Evolutionary conservation across 164 flowering plant genomes (phyloP), one percentile per base, ranked within the genome.

Genomic region (Vitis riparia): DNA sequence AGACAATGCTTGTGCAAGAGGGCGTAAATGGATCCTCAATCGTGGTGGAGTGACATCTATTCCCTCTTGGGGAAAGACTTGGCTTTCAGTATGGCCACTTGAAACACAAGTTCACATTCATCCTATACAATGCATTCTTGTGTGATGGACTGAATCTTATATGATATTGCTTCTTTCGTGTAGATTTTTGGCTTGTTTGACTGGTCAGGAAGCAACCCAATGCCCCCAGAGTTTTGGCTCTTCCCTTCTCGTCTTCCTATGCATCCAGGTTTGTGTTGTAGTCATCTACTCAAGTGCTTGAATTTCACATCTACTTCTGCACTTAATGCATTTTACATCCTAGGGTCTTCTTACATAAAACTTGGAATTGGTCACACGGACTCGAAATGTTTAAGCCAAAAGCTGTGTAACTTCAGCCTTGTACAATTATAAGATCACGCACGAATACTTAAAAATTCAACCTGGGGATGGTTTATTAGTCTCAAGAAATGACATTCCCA

Each of bases 61-160:
- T n/a, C 84, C 88, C 16, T 86, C 88, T 1, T 86, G 86, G 88
- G 90, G 90, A 59, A 86, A 86, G 74, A 82, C 81, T 37, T 86
- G 88, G 88, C 86, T 86, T 37, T 75, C 88, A 70, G 89, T 85
- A 74, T 49, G 63, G 44, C 6, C 44, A 32, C 44, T 32, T 32
- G 44, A 32, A 32, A 7, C 6, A 32, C 44, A 32, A 32, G 44
- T 30, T 68, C 1, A 8, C 55, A 53, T 19, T 44, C 5, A 16
- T 48, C 10, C 0, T 55, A 47, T 27, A 51, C 67, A 51, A 32
- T 61, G n/a, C 14, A 1, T 49, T 3, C 16, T 17, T 48, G 27
- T 47, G n/a, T 16, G 3, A 3, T 15, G 12, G 19, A 59, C 44
- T 23, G 4, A 29, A 6, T 32, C 13, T 47, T 44, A 13, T 15